Conservation (phyloP, 495 filamentous ascomycete genomes). For the Extremus antarcticus region DNA sequence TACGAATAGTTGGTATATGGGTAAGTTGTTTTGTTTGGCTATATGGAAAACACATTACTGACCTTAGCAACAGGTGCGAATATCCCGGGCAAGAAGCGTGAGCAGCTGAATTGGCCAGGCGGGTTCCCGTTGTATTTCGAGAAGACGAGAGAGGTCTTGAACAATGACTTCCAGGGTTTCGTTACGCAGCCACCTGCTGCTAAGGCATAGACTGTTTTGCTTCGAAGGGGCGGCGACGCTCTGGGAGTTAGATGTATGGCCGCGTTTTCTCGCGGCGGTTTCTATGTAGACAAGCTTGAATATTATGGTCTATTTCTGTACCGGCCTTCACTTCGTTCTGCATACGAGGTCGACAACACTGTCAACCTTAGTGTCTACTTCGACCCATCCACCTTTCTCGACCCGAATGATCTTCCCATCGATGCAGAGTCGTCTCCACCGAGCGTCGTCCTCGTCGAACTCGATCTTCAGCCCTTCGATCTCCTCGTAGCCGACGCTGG, state of each 20-base stretch:
- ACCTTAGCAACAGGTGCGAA: conserved; percentile 35
- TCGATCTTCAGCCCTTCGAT: conserved; percentile 53
- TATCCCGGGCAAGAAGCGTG: conserved; percentile 37
- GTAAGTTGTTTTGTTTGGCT: not conserved
- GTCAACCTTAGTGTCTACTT: conserved; percentile 39
- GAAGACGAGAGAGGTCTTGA: conserved; percentile 23
- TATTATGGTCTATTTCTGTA: no score
- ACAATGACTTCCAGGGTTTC: conserved; percentile 25
- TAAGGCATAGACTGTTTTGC: not conserved
- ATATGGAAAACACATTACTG: not conserved
- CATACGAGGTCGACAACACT: conserved; percentile 10
- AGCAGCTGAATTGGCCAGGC: conserved; percentile 37
- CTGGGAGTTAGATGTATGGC: no score
- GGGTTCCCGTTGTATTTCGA: conserved; percentile 29
- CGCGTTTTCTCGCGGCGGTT: no score
- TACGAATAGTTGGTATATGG: conserved; percentile 30
- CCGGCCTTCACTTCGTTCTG: not conserved
- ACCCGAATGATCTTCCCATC: conserved; percentile 77
- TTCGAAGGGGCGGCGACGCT: no score
- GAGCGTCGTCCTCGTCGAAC: conserved; percentile 46
- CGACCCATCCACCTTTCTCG: conserved; percentile 59
- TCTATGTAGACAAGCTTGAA: no score
- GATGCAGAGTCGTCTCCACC: conserved; percentile 77
- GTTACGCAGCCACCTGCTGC: not conserved
- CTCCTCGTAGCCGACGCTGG: conserved; percentile 52